These are phyloP conservation scores for Volvox africanus DNA, from an alignment of 139 green algal genomes.

Conservation along the genomic window DNA sequence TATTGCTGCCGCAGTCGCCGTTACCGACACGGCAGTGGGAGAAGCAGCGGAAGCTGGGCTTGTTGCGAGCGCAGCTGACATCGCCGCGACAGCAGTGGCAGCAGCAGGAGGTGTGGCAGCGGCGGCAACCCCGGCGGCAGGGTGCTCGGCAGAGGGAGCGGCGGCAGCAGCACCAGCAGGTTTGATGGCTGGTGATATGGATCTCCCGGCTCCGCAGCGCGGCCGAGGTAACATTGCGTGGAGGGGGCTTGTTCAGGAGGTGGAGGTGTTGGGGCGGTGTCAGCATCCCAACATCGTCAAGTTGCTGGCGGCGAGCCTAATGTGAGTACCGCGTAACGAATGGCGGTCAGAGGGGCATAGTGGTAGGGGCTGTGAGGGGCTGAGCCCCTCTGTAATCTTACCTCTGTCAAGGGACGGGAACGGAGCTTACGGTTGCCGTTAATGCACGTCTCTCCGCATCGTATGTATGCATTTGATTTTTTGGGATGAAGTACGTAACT, in stretches of 20 bases:
- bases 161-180: background rate
- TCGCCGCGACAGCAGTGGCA: background rate
- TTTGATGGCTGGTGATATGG: background rate
- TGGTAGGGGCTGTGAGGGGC: background rate
- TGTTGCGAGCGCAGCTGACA: background rate
- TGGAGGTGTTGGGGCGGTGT: conserved; percentile 17
- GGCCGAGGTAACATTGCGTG: background rate
- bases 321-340: background rate
- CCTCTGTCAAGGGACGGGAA: no score
- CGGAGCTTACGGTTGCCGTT: background rate
- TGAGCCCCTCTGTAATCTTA: no score
- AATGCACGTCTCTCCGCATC: no score
- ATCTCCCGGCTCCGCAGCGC: background rate
- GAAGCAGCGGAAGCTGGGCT: background rate
- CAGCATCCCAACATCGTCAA: conserved; percentile 13
- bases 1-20: background rate
- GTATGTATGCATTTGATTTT: no score
- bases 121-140: background rate
- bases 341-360: background rate
- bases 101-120: background rate
- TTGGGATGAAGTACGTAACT: no score
- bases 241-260: conserved; percentile 20
- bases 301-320: conserved; percentile 16
- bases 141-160: background rate
- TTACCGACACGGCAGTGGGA: background rate